Evolutionary conservation across 768 basidiomycete genomes (phyloP).

Genomic region (Mycena galopus): DNA sequence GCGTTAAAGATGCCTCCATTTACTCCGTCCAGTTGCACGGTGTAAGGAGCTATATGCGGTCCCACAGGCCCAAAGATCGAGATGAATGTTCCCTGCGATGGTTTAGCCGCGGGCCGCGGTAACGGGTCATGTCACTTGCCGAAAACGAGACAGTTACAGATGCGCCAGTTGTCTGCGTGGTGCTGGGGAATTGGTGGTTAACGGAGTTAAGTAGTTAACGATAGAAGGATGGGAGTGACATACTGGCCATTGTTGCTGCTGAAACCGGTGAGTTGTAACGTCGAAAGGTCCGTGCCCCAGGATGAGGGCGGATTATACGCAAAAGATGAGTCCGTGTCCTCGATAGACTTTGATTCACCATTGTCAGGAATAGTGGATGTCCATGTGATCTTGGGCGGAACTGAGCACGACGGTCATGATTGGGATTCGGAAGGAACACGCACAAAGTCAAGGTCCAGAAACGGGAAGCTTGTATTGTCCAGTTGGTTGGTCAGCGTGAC

Average conservation of each 20-base stretch:
- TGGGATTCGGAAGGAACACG: neutral
- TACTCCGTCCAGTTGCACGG: conserved; percentile 20
- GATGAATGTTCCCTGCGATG: conserved; percentile 21
- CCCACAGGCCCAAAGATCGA: conserved; percentile 28
- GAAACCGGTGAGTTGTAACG: conserved; percentile 24
- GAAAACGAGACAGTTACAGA: conserved; percentile 17
- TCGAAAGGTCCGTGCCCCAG: conserved; percentile 28
- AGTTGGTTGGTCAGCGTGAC: conserved; percentile 40
- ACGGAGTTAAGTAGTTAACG: neutral
- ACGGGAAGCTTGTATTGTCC: conserved; percentile 18
- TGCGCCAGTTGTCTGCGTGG: conserved; percentile 25
- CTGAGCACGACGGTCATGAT: conserved; percentile 5
- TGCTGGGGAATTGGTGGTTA: too few relatives aligned
- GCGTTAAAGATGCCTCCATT: conserved; percentile 23
- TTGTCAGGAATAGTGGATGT: neutral
- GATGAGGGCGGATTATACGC: conserved; percentile 22
- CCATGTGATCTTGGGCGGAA: conserved; percentile 31
- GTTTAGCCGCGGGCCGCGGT: neutral
- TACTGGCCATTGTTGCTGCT: conserved; percentile 35
- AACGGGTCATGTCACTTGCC: neutral
- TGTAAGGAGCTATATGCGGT: conserved; percentile 25
- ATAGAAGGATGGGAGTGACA: neutral
- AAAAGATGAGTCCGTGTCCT: conserved; percentile 24
- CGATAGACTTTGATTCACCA: conserved; percentile 11
- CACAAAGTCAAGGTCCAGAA: conserved; percentile 53